Percentiles rank a stretch among this genome's conserved stretches.
Conservation (phyloP, 179 eudicot genomes). For the Vitellaria paradoxa region DNA sequence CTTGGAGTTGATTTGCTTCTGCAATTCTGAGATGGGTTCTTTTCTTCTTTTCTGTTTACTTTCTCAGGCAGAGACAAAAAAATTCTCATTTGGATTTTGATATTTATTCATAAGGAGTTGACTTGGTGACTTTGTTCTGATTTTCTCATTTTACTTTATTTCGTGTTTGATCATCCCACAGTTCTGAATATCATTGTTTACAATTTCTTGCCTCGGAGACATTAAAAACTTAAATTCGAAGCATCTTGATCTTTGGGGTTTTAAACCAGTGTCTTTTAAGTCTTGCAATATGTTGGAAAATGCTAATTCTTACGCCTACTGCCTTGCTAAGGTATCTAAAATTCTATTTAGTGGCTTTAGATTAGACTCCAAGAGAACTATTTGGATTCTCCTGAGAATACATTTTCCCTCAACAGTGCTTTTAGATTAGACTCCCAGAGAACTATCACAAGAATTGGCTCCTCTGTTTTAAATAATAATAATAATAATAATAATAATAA, state of each 20-base stretch:
- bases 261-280: background rate
- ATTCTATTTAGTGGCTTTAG: too few relatives aligned
- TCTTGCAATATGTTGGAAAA: too few relatives aligned
- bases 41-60: background rate
- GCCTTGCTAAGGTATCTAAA: too few relatives aligned
- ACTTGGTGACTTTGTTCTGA: constrained; percentile 12
- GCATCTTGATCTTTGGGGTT: background rate
- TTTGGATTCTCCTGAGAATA: too few relatives aligned
- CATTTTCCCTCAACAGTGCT: too few relatives aligned
- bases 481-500: too few relatives aligned
- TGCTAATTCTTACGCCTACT: too few relatives aligned
- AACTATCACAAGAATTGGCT: too few relatives aligned
- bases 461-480: too few relatives aligned
- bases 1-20: constrained; percentile 12
- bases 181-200: constrained; percentile 3
- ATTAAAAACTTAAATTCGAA: background rate
- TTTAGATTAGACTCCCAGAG: too few relatives aligned
- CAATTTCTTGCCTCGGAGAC: constrained; percentile 1
- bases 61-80: background rate
- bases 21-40: constrained; percentile 11
- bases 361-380: too few relatives aligned
- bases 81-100: background rate
- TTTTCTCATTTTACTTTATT: background rate
- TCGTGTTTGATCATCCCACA: constrained; percentile 15
- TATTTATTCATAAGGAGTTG: constrained; percentile 1